Conservation (phyloP, 2,329 filamentous ascomycete species). For the Canariomyces notabilis region DNA sequence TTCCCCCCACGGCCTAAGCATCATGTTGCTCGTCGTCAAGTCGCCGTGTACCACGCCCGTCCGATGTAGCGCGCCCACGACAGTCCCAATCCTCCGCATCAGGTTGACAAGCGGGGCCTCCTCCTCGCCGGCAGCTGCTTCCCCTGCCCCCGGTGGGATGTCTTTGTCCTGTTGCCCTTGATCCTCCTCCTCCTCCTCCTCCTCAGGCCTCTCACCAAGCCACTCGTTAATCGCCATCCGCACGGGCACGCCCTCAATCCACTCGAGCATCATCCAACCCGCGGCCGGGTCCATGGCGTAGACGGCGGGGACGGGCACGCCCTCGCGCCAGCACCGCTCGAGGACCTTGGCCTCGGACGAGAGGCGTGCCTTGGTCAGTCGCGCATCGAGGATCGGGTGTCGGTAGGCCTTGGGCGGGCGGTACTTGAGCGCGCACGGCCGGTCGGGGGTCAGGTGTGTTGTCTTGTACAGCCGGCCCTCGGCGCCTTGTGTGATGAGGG, state of each 20-base stretch:
- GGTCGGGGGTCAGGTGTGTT: slow-evolving; percentile 63
- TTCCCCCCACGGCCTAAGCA: slow-evolving; percentile 57
- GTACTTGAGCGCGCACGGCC: slow-evolving; percentile 80
- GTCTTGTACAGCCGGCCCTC: slow-evolving; percentile 92
- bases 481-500: slow-evolving; percentile 84
- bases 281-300: slow-evolving; percentile 60
- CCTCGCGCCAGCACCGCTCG: slow-evolving; percentile 70
- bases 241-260: slow-evolving; percentile 70
- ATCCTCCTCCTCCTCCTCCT: slow-evolving; percentile 24
- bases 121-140: no score
- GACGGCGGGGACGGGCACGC: slow-evolving; percentile 75
- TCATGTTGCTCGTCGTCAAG: slow-evolving; percentile 95
- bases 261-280: slow-evolving; percentile 80
- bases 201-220: slow-evolving; percentile 48
- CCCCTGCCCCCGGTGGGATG: no score
- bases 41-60: slow-evolving; percentile 91
- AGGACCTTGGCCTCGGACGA: slow-evolving; percentile 85
- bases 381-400: slow-evolving; percentile 81
- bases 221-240: slow-evolving; percentile 64
- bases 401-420: slow-evolving; percentile 88
- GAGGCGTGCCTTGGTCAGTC: slow-evolving; percentile 81
- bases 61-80: slow-evolving; percentile 72
- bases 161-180: no score
- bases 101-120: slow-evolving; percentile 53
- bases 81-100: slow-evolving; percentile 64